Base-by-base conservation (phyloP, 768 basidiomycete species). In the Mycena maculata region DNA sequence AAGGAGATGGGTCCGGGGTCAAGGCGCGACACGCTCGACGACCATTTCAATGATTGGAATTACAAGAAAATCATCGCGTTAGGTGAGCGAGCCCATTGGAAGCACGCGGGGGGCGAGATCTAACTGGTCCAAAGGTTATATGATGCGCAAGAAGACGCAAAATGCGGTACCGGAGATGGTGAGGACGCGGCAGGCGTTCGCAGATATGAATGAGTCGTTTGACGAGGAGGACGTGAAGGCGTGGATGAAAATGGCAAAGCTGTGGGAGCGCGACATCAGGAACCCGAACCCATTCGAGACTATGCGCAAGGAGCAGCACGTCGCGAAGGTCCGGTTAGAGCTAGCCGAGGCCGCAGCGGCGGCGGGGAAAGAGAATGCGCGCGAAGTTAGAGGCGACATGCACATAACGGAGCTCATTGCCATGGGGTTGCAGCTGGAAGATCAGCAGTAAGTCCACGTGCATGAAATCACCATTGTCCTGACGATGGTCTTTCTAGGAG, bases 1-100 rank as follows among this genome's bases (percentile, higher is more conserved):
- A 67, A 70, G 18, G 80, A 83, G 36, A 83, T 83, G 82, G 79
- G 78, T 1, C 71, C 71, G 15, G 73, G 36, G n/a, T 28, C 39
- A 2, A 36, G 63, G 6, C 47, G 56, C 4, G 63, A 65, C 22
- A n/a, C 36, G 3, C 44, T 65, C 0, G 38, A 65, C 20, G 49
- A 65, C 20, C 56, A 48, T 25, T 52, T 65, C 36, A 58, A 65
- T n/a, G 57, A 65, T 48, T 49, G 48, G 38, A 65, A 65, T 31
- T 53, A 41, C 47, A 57, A 58, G 56, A 65, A 65, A 16, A 65
- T 58, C 38, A 25, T 65, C 5, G 16, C 2, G 6, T 52, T 66
- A 31, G 64, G 64, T 66, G 22, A 20, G 58, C 47, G 7, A 12
- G n/a, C n/a, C n/a, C 8, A n/a, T n/a, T n/a, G n/a, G n/a, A n/a